These are phyloP conservation scores for Bremia lactucae DNA, from an alignment of 352 stramenopile genomes.

Conservation along the genomic window DNA sequence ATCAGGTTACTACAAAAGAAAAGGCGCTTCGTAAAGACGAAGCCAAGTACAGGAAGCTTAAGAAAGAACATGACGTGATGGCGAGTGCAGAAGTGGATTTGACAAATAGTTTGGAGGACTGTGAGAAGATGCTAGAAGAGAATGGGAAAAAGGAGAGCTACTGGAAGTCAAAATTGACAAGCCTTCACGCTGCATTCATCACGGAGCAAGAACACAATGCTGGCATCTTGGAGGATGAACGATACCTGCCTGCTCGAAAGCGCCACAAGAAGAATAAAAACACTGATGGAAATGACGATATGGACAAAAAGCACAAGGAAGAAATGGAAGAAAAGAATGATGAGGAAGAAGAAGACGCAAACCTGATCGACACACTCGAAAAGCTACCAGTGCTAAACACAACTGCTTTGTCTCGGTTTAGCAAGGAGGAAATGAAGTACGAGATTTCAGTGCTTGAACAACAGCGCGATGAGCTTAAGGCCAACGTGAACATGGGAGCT, in stretches of 20 bases:
- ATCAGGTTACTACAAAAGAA: slow-evolving; percentile 81
- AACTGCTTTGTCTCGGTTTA: slow-evolving; percentile 79
- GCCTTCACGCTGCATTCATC: slow-evolving; percentile 46
- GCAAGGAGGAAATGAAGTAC: slow-evolving; percentile 89
- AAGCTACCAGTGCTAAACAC: slow-evolving; percentile 65
- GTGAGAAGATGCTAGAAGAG: slow-evolving; percentile 89
- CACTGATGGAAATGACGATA: slow-evolving; percentile 16
- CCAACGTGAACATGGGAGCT: slow-evolving; percentile 91
- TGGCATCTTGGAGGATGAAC: slow-evolving; percentile 58
- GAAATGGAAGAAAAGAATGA: slow-evolving; percentile 27
- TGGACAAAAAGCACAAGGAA: slow-evolving; percentile 33
- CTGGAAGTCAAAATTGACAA: slow-evolving; percentile 68
- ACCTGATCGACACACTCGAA: slow-evolving; percentile 29
- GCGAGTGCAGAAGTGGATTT: slow-evolving; percentile 90
- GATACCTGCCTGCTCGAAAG: slow-evolving; percentile 26
- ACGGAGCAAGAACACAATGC: slow-evolving; percentile 69
- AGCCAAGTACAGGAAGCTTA: slow-evolving; percentile 78
- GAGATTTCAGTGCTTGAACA: slow-evolving; percentile 89
- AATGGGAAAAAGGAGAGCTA: slow-evolving; percentile 85
- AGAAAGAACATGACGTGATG: slow-evolving; percentile 86
- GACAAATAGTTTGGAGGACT: slow-evolving; percentile 86
- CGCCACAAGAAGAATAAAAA: slow-evolving; percentile 34
- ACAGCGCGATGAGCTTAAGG: slow-evolving; percentile 88
- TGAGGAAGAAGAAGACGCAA: slow-evolving; percentile 27
- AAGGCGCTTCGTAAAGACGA: slow-evolving; percentile 66